Evolutionary conservation across 257 asterid genomes (phyloP), one percentile per base, ranked within the genome.

Genomic region (Solanum gandarillasii): DNA sequence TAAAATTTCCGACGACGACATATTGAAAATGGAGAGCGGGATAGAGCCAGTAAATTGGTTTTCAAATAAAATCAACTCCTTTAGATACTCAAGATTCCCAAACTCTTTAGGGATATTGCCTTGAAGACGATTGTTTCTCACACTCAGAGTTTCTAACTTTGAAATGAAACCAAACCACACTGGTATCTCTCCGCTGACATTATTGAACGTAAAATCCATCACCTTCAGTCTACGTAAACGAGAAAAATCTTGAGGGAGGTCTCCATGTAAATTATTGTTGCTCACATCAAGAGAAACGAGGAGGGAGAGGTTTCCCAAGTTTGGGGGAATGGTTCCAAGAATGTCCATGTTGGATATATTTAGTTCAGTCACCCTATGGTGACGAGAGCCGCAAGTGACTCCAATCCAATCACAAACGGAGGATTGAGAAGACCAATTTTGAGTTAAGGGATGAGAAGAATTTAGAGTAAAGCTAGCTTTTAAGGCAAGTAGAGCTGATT

Each of bases 21-120:
- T 34, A 34, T 34, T 34, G 36, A 34, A 58, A 9, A 58, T 46
- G 55, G 25, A 88, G 38, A 60, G 87, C 1, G 76, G 38, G 39
- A 91, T 90, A 14, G 75, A 89, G 23, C 93, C 93, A 13, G 81
- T 85, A 2, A 91, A 79, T 32, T 86, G 81, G 83, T 90, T 87
- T 36, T 0, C 9, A 23, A 86, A 88, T 55, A 90, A 88, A 20
- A 87, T 85, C 58, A 91, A 35, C 87, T 83, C 71, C 71, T 86
- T 48, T 82, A 90, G 74, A 62, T 86, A 89, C 23, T n/a, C 20
- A 39, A 90, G 83, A 16, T 84, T 88, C 20, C 89, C 90, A 39
- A 90, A 25, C 14, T 88, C 90, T 2, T 29, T 31, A 3, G 79
- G 43, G 5, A 32, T 12, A 29, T 4, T 68, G 38, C 75, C 75